Evolutionary conservation across 805 yeast genomes (phyloP), one percentile per base, ranked within the genome.

Genomic region (Brettanomyces custersianus): DNA sequence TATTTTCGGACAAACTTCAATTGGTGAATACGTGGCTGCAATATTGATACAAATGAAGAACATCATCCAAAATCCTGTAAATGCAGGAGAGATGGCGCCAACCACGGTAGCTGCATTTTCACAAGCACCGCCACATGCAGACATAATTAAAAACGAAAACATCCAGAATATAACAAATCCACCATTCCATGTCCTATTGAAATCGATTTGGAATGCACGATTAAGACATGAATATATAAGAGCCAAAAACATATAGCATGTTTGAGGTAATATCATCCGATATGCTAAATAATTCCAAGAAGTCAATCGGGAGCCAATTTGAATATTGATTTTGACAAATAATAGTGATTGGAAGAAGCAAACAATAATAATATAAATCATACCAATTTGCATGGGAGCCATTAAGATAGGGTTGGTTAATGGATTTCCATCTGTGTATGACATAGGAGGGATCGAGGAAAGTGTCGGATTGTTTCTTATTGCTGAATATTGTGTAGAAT

Each of bases 91-190:
- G 12, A 62, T 38, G 5, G 75, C 56, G 33, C 78, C 59, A 6
- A 70, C 51, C 4, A 80, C 22, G 54, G 75, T 51, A 1, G 77
- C 76, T 46, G 70, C 59, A 42, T 78, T 73, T 55, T 83, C 92
- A 49, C 77, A 80, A 21, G 80, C 77, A 30, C 80, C 73, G 39
- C 94, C 94, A 24, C 81, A 80, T 1, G 88, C 84, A 42, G 75
- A 60, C 84, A 83, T 77, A 5, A 84, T 70, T 34, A 83, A 45
- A 52, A 62, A 83, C 5, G 77, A 66, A 23, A 75, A 45, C 72
- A 79, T 68, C 94, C 94, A 84, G 42, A 70, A 72, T 1, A 82
- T 77, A 28, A 83, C 67, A 55, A 82, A 82, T 0, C 94, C 94
- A 8, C 76, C 72, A 21, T 57, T 64, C 60, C 74, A 81, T 0